Percentiles rank a stretch among this genome's conserved stretches.
These are phyloP conservation scores for Clitopilus passeckerianus DNA, from an alignment of 768 basidiomycete genomes.

Conservation along the genomic window DNA sequence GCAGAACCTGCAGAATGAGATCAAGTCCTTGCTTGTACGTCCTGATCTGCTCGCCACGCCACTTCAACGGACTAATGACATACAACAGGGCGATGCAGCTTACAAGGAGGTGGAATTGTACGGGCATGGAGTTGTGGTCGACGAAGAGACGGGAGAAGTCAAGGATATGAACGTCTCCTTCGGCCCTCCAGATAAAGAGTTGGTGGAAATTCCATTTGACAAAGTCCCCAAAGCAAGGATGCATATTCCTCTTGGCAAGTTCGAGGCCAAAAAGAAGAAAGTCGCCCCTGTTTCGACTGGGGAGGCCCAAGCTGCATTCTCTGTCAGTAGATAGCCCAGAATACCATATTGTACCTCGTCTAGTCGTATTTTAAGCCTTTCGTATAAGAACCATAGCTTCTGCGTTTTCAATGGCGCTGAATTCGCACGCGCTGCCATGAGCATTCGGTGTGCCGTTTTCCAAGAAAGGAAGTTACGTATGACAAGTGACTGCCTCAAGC, in stretches of 20 bases:
- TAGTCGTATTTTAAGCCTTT: too few relatives aligned
- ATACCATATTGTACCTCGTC: neutral
- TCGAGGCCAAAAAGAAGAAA: constrained; percentile 9
- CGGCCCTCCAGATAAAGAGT: constrained; percentile 29
- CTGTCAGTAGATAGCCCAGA: neutral
- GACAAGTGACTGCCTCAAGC: neutral
- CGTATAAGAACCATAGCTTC: too few relatives aligned
- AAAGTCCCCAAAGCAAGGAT: constrained; percentile 22
- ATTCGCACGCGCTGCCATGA: too few relatives aligned
- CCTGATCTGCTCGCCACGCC: neutral
- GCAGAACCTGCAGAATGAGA: constrained; percentile 30
- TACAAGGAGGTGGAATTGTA: constrained; percentile 25
- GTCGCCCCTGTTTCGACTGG: constrained; percentile 7
- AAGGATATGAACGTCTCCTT: constrained; percentile 41
- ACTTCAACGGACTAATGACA: constrained; percentile 1
- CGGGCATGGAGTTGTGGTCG: constrained; percentile 57
- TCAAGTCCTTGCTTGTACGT: constrained; percentile 26
- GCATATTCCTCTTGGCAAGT: constrained; percentile 10
- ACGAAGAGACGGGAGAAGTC: constrained; percentile 44
- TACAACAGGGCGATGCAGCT: constrained; percentile 5
- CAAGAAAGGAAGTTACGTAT: neutral
- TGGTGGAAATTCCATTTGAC: constrained; percentile 28
- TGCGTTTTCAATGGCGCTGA: too few relatives aligned
- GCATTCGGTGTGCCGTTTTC: neutral
- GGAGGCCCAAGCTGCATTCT: neutral